phyloP scores from a whole-genome alignment of 305 asterid genomes.

The Fraxinus latifolia region DNA sequence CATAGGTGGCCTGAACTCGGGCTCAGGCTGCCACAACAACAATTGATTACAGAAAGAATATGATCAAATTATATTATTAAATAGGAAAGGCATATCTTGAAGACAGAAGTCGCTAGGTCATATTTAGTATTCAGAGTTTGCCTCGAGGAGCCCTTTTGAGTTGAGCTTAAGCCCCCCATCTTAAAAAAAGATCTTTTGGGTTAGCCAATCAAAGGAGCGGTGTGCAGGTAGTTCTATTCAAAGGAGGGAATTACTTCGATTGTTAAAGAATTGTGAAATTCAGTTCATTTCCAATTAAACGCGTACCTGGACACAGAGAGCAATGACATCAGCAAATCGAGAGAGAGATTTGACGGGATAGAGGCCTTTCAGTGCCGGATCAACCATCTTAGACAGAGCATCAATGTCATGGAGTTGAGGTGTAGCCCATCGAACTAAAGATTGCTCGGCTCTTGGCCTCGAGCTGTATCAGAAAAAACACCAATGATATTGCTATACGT shows the following conservation, averaged over 20 bases:
- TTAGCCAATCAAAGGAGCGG: too few species aligned
- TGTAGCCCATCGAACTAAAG: slow-evolving; percentile 74
- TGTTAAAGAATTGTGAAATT: not conserved
- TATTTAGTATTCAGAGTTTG: too few species aligned
- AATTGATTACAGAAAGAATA: not conserved
- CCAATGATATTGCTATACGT: not conserved
- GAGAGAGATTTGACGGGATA: slow-evolving; percentile 76
- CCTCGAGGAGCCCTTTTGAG: too few species aligned
- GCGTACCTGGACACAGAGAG: slow-evolving; percentile 74
- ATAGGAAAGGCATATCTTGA: too few species aligned
- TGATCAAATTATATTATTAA: not conserved
- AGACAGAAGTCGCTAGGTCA: too few species aligned
- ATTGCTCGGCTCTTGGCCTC: slow-evolving; percentile 70
- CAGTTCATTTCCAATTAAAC: not conserved
- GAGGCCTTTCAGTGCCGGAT: slow-evolving; percentile 66
- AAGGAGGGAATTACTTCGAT: not conserved
- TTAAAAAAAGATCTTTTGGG: too few species aligned
- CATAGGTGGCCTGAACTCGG: slow-evolving; percentile 98
- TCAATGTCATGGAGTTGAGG: slow-evolving; percentile 84
- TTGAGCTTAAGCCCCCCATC: too few species aligned
- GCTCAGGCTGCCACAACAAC: slow-evolving; percentile 71
- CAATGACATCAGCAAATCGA: slow-evolving; percentile 73
- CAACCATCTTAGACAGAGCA: slow-evolving; percentile 79
- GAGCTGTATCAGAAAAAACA: slow-evolving; percentile 36
- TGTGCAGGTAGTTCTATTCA: not conserved